Conservation (phyloP, 495 filamentous ascomycete species). For the Hyaloscypha bicolor region DNA sequence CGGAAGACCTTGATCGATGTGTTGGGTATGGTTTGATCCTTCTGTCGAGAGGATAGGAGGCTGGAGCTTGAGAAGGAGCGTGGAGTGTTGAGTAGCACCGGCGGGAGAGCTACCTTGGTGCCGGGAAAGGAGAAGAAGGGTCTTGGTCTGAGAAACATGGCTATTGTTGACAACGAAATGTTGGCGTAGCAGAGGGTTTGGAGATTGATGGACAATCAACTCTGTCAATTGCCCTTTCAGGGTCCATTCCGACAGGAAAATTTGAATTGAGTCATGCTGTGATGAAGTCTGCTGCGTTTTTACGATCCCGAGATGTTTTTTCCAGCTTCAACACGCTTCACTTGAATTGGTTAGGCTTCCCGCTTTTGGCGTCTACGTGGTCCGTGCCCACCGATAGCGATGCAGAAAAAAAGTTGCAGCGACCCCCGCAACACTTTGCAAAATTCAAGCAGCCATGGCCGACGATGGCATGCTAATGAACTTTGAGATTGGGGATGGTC, state of each 20-base stretch:
- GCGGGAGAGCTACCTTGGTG: slow-evolving; percentile 1
- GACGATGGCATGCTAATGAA: slow-evolving; percentile 96
- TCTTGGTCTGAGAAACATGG: neutral
- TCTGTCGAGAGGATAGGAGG: neutral
- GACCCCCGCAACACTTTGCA: neutral
- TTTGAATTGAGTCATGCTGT: slow-evolving; percentile 30
- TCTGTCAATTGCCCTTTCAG: slow-evolving; percentile 19
- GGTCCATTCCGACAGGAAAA: slow-evolving; percentile 23
- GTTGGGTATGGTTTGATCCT: slow-evolving; percentile 41
- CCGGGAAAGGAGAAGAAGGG: neutral
- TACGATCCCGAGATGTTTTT: slow-evolving; percentile 14
- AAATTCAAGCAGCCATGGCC: slow-evolving; percentile 61
- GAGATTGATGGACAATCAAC: neutral
- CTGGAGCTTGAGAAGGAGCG: slow-evolving; percentile 19
- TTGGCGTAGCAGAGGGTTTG: neutral
- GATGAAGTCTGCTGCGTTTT: slow-evolving; percentile 34
- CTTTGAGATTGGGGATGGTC: slow-evolving; percentile 71
- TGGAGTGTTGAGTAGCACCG: slow-evolving; percentile 10
- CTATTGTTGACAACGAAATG: neutral
- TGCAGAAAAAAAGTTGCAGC: slow-evolving; percentile 5
- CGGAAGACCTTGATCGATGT: slow-evolving; percentile 74
- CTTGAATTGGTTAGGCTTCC: slow-evolving; percentile 17
- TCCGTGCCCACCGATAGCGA: slow-evolving; percentile 23
- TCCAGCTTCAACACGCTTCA: slow-evolving; percentile 2
- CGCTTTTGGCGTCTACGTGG: slow-evolving; percentile 13